Evolutionary conservation across 148 eudicot genomes (phyloP).

Genomic region (Nepenthes mirabilis): DNA sequence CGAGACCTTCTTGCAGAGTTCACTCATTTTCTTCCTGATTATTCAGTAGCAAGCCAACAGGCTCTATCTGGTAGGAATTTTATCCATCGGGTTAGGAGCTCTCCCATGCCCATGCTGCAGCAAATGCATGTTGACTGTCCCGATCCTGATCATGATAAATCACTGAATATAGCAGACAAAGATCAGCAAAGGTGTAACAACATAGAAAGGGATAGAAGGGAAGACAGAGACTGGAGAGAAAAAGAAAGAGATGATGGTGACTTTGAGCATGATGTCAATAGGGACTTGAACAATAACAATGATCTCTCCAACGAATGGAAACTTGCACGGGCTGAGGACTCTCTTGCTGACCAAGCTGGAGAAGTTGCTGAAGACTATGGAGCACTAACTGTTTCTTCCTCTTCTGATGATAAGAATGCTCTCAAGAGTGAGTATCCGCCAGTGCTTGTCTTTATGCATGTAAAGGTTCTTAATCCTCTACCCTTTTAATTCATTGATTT

Average conservation of each 20-base stretch:
- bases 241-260: slow-evolving; percentile 28
- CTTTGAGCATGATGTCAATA: slow-evolving; percentile 14
- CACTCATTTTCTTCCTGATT: slow-evolving; percentile 41
- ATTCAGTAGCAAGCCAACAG: slow-evolving; percentile 19
- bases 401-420: slow-evolving; percentile 19
- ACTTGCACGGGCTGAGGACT: slow-evolving; percentile 21
- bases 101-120: slow-evolving; percentile 17
- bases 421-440: slow-evolving; percentile 8
- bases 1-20: slow-evolving; percentile 49
- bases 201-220: slow-evolving; percentile 26
- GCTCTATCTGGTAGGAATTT: slow-evolving; percentile 20
- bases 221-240: slow-evolving; percentile 22
- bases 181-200: slow-evolving; percentile 15
- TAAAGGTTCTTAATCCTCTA: neutral
- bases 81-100: slow-evolving; percentile 17
- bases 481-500: neutral
- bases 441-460: neutral
- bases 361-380: slow-evolving; percentile 15
- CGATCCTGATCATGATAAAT: slow-evolving; percentile 19
- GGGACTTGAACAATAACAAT: slow-evolving; percentile 9
- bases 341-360: slow-evolving; percentile 28
- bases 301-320: slow-evolving; percentile 15
- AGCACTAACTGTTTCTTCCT: slow-evolving; percentile 5
- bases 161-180: slow-evolving; percentile 16
- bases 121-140: slow-evolving; percentile 21